Percentiles rank a stretch among this genome's conserved stretches.
Evolutionary conservation across 202 grass and related monocot genomes (phyloP).

Genomic region (Hordeum pubiflorum): DNA sequence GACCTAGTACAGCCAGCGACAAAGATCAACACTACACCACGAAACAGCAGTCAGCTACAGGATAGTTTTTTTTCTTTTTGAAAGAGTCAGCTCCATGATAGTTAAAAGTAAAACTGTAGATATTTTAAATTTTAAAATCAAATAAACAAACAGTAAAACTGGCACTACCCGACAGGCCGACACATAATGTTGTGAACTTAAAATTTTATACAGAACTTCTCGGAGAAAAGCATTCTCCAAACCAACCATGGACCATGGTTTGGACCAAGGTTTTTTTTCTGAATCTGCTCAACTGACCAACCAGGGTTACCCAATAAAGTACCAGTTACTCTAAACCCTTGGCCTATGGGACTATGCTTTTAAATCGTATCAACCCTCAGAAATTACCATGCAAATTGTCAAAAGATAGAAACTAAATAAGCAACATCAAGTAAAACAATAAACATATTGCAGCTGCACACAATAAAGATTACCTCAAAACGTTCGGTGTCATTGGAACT

Average conservation of each 20-base stretch:
- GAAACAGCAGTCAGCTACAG: not conserved
- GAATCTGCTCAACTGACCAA: not conserved
- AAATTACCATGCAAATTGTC: not conserved
- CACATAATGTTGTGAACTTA: not conserved
- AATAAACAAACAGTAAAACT: not conserved
- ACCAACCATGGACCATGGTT: not conserved
- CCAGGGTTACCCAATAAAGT: not conserved
- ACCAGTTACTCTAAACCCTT: not conserved
- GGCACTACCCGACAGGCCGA: not conserved
- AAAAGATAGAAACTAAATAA: not conserved
- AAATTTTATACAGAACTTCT: not conserved
- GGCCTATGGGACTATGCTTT: not conserved
- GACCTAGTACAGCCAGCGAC: not conserved
- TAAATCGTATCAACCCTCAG: not conserved
- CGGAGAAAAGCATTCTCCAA: not conserved
- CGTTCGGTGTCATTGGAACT: constrained; percentile 19
- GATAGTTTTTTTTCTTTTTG: not conserved
- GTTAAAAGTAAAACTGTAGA: not conserved
- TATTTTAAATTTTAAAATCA: constrained; percentile 13
- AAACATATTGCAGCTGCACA: not conserved
- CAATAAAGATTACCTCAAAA: constrained; percentile 36
- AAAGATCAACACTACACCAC: not conserved
- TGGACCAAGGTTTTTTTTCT: not conserved
- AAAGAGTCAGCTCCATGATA: not conserved
- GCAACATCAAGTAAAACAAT: not conserved